phyloP scores from a whole-genome alignment of 2,329 filamentous ascomycete genomes.

The Aureobasidium sp. region DNA sequence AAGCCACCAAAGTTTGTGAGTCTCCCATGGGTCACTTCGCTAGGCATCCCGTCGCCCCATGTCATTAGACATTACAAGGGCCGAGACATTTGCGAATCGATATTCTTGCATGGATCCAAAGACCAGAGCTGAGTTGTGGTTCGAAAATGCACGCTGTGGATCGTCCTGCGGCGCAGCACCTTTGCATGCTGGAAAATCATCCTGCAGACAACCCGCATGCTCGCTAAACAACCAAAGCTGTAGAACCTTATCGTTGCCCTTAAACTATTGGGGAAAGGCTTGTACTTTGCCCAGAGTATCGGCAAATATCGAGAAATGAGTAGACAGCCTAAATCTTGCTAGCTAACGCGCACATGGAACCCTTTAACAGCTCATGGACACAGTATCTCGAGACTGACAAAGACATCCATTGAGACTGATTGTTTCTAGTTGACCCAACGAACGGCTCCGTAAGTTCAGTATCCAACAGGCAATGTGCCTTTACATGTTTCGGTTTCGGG shows the following conservation, averaged over 20 bases:
- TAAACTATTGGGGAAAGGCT: not conserved
- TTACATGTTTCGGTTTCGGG: not conserved
- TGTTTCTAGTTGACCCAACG: not conserved
- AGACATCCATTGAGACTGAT: not conserved
- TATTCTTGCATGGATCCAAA: not conserved
- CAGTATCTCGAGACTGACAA: not conserved
- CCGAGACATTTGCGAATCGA: not conserved
- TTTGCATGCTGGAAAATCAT: not conserved
- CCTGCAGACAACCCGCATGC: not conserved
- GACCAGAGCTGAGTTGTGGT: not conserved
- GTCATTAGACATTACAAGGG: not conserved
- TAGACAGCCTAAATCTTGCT: not conserved
- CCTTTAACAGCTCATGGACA: not conserved
- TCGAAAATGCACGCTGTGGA: not conserved
- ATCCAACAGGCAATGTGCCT: not conserved
- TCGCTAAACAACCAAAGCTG: not conserved
- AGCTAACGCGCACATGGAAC: not conserved
- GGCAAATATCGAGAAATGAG: constrained; percentile 1
- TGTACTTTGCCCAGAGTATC: not conserved
- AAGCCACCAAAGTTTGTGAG: not conserved
- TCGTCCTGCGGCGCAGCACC: not conserved
- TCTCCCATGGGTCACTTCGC: not conserved
- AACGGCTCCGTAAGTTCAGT: not conserved
- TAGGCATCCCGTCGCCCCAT: not conserved
- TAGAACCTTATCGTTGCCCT: not conserved